Evolutionary conservation across 1,284 basidiomycete species (phyloP), one percentile per base, ranked within the genome.

Genomic region (Apiotrichum sp.): DNA sequence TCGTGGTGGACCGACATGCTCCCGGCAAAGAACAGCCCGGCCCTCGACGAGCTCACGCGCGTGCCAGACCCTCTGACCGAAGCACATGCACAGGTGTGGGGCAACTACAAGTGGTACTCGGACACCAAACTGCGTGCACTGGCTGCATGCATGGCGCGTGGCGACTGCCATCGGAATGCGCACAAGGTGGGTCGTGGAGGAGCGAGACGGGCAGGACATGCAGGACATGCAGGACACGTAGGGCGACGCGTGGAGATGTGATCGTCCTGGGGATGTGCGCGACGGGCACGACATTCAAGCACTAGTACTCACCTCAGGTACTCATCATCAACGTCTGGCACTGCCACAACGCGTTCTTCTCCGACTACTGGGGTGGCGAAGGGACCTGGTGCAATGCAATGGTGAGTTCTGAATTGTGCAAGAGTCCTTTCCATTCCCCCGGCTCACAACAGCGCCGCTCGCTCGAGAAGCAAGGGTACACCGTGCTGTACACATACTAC

Each of bases 21-120:
- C n/a, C 40, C 40, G 6, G n/a, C 11, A 11, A 22, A 14, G 7
- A 22, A 7, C 6, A 6, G 16, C 13, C 3, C 16, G 14, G 34
- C 47, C 5, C 39, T 38, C 35, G 35, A 36, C 9, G 22, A n/a
- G 16, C 47, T 48, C 22, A 29, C 31, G 22, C 47, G 14, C 35
- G 35, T 48, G 3, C 35, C 47, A 4, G 47, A 48, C 35, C 35
- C 47, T 10, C 47, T 13, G 22, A 38, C 16, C n/a, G 47, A 48
- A 40, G 40, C 39, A 14, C 34, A 39, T 38, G 9, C 31, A 11
- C 10, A 41, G 42, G 47, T 49, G 33, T 10, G 35, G 39, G 42
- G 40, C 36, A 57, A 55, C 55, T 57, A 56, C 52, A 53, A 51
- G 45, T 61, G 60, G 60, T 51, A 49, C 52, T 52, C 57, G 3